phyloP scores from a whole-genome alignment of 2,329 filamentous ascomycete genomes.

The Colletotrichum paranaense region DNA sequence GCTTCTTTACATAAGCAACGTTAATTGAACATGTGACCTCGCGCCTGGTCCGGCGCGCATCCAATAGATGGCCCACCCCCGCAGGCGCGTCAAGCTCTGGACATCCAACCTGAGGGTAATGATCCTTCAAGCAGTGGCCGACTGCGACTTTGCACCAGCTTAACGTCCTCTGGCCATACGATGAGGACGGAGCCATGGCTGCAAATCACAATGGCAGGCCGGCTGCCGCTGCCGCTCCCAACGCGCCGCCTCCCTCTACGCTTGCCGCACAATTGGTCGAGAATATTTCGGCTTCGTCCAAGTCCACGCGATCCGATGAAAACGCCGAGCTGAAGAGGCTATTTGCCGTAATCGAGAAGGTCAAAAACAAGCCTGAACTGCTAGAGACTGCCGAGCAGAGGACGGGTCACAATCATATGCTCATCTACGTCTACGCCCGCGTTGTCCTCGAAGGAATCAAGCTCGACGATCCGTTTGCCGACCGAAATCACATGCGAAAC shows the following conservation, averaged over 20 bases:
- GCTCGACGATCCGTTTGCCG: constrained; percentile 76
- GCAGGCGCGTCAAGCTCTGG: constrained; percentile 10
- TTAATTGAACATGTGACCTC: constrained; percentile 26
- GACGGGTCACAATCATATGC: constrained; percentile 82
- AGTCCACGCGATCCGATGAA: constrained; percentile 71
- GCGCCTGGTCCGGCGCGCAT: constrained; percentile 16
- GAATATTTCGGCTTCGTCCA: constrained; percentile 76
- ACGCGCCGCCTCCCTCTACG: constrained; percentile 78
- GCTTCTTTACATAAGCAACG: background rate
- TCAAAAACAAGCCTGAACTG: constrained; percentile 61
- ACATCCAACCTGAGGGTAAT: background rate
- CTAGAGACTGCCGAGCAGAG: constrained; percentile 75
- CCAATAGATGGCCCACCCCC: constrained; percentile 4
- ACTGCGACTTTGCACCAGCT: background rate
- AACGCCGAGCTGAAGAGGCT: constrained; percentile 82
- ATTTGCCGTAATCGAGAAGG: constrained; percentile 64
- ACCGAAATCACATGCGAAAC: constrained; percentile 62
- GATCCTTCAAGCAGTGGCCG: background rate
- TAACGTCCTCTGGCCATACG: background rate
- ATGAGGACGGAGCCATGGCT: constrained; percentile 30
- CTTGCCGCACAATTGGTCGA: constrained; percentile 89
- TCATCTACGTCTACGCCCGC: constrained; percentile 85
- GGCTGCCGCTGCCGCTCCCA: constrained; percentile 36
- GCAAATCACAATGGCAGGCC: constrained; percentile 28
- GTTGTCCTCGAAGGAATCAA: constrained; percentile 79